A percentile compares a stretch with the other conserved stretches of the same genome.
Evolutionary conservation across 2,329 filamentous ascomycete genomes (phyloP).

Genomic region (Penicillium sp.): DNA sequence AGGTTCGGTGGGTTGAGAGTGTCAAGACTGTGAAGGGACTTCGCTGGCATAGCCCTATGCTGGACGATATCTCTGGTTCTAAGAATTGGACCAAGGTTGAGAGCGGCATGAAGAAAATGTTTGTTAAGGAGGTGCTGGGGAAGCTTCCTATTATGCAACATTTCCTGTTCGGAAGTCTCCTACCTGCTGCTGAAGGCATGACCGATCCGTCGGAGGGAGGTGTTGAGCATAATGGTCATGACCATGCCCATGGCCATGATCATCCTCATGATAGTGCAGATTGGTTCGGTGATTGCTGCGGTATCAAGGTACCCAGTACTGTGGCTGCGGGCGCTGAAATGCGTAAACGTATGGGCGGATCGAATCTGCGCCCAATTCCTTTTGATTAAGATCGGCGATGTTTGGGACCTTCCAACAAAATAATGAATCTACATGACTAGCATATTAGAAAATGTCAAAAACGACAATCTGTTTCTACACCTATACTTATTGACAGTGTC

Average conservation of each 20-base stretch:
- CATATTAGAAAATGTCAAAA: not conserved
- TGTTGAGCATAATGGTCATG: conserved; percentile 54
- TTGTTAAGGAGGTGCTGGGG: conserved; percentile 83
- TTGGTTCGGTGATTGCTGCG: conserved; percentile 93
- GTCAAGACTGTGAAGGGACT: conserved; percentile 95
- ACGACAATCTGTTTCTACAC: not conserved
- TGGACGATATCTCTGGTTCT: conserved; percentile 91
- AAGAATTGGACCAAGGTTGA: conserved; percentile 92
- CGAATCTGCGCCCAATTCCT: conserved; percentile 60
- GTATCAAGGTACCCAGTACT: conserved; percentile 94
- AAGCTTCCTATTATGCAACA: conserved; percentile 99
- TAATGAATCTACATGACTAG: conserved; percentile 3
- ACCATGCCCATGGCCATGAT: conserved; percentile 63
- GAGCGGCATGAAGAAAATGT: conserved; percentile 95
- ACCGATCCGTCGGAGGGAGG: conserved; percentile 45
- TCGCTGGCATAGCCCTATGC: conserved; percentile 96
- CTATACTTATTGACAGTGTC: no score
- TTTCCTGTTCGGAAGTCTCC: conserved; percentile 84
- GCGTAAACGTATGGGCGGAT: conserved; percentile 67
- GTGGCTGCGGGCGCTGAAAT: conserved; percentile 87
- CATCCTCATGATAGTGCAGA: conserved; percentile 60
- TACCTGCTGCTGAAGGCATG: conserved; percentile 82
- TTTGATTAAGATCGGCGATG: conserved; percentile 41
- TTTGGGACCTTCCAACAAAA: not conserved
- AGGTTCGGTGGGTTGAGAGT: conserved; percentile 90